Percentiles rank a stretch among this genome's conserved stretches.
Conservation (phyloP, 306 rosid species). For the Trifolium dubium region DNA sequence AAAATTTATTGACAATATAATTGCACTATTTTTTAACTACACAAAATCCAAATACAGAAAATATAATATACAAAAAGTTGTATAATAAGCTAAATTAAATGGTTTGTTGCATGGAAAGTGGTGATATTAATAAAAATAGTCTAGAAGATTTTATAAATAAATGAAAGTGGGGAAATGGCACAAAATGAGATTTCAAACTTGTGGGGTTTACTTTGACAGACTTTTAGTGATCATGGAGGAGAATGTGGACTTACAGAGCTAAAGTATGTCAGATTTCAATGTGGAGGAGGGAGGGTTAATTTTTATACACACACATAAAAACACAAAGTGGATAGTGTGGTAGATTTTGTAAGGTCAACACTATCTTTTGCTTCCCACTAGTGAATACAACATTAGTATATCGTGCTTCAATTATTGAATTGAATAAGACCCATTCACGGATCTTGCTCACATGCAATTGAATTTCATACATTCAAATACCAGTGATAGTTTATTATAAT, state of each 20-base stretch:
- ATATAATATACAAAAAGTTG: too few relatives aligned
- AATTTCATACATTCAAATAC: too few relatives aligned
- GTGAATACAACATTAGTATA: conserved; percentile 38
- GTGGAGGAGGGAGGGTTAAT: conserved; percentile 29
- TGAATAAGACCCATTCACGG: neutral
- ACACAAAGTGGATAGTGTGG: conserved; percentile 38
- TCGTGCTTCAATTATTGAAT: conserved; percentile 40
- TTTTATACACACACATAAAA: conserved; percentile 8
- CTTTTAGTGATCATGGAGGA: conserved; percentile 53
- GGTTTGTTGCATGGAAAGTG: neutral
- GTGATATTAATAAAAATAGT: neutral
- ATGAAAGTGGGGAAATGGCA: conserved; percentile 37
- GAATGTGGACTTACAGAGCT: conserved; percentile 61
- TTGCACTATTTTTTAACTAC: too few relatives aligned
- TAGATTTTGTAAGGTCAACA: conserved; percentile 49
- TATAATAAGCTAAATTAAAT: too few relatives aligned
- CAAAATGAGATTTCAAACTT: conserved; percentile 54
- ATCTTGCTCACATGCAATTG: too few relatives aligned
- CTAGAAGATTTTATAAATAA: neutral
- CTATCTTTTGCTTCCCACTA: conserved; percentile 74
- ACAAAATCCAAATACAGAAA: too few relatives aligned
- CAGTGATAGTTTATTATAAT: too few relatives aligned
- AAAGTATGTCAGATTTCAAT: conserved; percentile 56
- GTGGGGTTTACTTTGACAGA: conserved; percentile 71
- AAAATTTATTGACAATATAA: too few relatives aligned